Base-by-base conservation (phyloP, 2,329 filamentous ascomycete species). In the Apiospora sp. region DNA sequence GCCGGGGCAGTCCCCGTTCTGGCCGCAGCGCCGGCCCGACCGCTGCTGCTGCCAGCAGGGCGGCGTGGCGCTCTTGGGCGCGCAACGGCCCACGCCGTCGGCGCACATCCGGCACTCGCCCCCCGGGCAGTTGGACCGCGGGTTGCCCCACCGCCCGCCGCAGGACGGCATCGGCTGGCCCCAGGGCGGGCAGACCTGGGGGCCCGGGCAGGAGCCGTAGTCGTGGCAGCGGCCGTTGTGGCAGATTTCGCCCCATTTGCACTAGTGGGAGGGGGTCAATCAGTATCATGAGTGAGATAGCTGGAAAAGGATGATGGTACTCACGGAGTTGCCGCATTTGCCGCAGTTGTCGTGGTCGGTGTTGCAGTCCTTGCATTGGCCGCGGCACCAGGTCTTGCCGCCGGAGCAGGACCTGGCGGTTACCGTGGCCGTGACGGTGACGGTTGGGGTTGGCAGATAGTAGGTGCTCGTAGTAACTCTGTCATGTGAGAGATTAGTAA, bases 31-130 rank as follows among this genome's bases (percentile, higher is more conserved):
- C 54, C 37, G 54, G 16, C 19, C 2, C 2, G 34, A 37, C 30
- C 22, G 54, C 24, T 34, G 51, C 51, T 58, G 51, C 54, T 61
- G 54, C 54, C 54, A 61, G 30, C 54, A 61, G 14, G 54, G 30
- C 16, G 54, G 30, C 30, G 54, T 37, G 54, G 54, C 54, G 54
- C 30, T 37, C 54, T 19, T 30, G 54, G 54, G 54, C 54, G 54
- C 30, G 30, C 54, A 61, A 7, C 30, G 54, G 30, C 54, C 54
- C 16, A 61, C 54, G 54, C 54, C 54, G 30, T 61, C 54, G 54
- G 30, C 54, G 54, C 30, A 37, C 30, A 61, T 37, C 16, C 54
- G 54, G 30, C 54, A 61, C 54, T 37, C 54, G 54, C 54, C 54
- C 30, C 14, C 3, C 30, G n/a, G 30, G 54, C 54, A 61, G 54